Base-by-base conservation (phyloP, 805 yeast genomes). In the Yarrowia sp. region DNA sequence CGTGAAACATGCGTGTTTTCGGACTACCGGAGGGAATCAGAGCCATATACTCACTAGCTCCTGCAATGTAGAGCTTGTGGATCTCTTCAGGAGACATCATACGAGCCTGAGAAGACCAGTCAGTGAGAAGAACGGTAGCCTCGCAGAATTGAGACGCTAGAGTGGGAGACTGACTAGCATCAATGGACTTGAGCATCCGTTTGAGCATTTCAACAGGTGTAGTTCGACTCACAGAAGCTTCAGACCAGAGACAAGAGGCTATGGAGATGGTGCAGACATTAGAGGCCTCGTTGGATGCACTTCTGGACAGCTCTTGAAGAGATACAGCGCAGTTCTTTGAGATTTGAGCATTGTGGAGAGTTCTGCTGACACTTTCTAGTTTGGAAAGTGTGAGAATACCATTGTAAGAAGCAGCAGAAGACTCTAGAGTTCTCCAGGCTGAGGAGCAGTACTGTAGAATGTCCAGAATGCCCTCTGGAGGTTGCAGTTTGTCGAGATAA, bases 71-170 rank as follows among this genome's bases (percentile, higher is more conserved):
- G 14, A 36, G 14, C 1, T n/a, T 20, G 36, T 36, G 66, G 13
- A 61, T 46, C 20, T 61, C 38, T 24, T 61, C 66, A 30, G 66
- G 55, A 12, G 66, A 61, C 34, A 61, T 15, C 66, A 61, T 46
- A 9, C 66, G 34, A 2, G 66, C 66, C 24, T 61, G 38, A 3
- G 66, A 61, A 13, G 53, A 36, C 66, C 66, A 61, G 20, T 47
- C 55, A 1, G 66, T 61, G 4, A 61, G 38, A 1, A 61, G 24
- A 1, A 47, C 66, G 6, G 55, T 38, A 7, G 66, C 55, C 30
- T 46, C 20, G 17, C 66, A 61, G 17, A 46, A 36, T 17, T 61
- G 66, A 9, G 43, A 39, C 2, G 64, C 64, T 5, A 42, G 34
- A 5, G 14, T 13, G 4, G 50, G 39, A 3, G 64, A 58, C 13